Base-by-base conservation (phyloP, 2,329 filamentous ascomycete species). In the Lasiodiplodia sp. region DNA sequence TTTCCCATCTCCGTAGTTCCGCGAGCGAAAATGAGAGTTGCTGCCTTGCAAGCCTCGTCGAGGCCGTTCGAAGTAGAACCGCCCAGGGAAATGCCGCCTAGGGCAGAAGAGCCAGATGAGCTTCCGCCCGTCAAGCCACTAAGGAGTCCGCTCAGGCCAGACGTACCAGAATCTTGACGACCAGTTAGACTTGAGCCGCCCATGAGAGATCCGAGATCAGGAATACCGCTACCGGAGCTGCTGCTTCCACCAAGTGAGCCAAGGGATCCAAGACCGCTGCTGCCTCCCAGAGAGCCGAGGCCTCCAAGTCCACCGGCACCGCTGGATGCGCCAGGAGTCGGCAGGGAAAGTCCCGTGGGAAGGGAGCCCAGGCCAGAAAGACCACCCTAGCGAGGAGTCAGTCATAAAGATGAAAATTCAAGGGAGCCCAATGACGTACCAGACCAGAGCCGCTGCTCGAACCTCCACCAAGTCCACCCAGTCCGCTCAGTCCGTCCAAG, bases 1-100 rank as follows among this genome's bases (percentile, higher is more conserved):
- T 87, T 87, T 44, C 85, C 85, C 21, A 23, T 40, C 75, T 88
- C 85, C 3, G 81, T 83, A 3, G 86, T 87, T 7, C 87, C 86
- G 18, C 86, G 83, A 21, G 86, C 86, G 72, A 86, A 88, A 72
- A 88, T 83, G 66, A 88, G 76, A 12, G 85, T 88, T 70, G 86
- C 80, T 38, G 79, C 73, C 40, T 81, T 82, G 76, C 84, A 86
- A 62, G 80, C 78, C 51, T 79, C 72, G 10, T 73, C 76, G 40
- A 83, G 76, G 11, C 79, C 81, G 70, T 82, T 82, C 56, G 80
- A 78, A 8, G 74, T 75, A n/a, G 74, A 74, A 31, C 75, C 74
- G 55, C 73, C 69, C 3, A 52, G 28, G 1, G 44, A 51, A n/a
- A 58, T 34, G 5, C 60, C 40, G 25, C 58, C 47, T 2, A 52